Conservation (phyloP, 495 filamentous ascomycete species). For the Hyaloscypha finlandica region DNA sequence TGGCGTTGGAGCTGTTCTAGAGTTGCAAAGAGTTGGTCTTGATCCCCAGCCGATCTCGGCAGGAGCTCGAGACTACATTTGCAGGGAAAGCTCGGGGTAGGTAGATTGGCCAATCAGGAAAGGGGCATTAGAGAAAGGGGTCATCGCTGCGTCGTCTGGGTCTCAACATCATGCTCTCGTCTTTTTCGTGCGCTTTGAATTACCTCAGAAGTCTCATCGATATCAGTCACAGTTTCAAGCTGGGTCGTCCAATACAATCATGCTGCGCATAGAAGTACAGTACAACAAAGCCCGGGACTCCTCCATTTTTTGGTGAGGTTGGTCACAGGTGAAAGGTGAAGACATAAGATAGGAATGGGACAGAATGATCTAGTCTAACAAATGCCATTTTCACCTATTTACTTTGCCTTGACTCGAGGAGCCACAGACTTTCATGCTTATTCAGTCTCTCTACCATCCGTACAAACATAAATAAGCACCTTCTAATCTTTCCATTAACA, state of each 20-base stretch:
- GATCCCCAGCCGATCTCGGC: background rate
- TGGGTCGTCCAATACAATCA: no score
- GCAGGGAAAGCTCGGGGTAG: background rate
- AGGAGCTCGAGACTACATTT: background rate
- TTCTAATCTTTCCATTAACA: background rate
- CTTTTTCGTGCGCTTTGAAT: no score
- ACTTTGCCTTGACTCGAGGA: background rate
- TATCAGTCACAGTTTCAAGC: no score
- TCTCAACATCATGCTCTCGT: no score
- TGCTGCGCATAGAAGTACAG: no score
- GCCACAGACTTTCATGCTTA: background rate
- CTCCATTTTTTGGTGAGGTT: no score
- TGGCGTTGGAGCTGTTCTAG: background rate
- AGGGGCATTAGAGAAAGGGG: background rate
- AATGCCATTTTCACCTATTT: slow-evolving; percentile 2
- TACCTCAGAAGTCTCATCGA: no score
- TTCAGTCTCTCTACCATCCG: background rate
- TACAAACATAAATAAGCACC: background rate
- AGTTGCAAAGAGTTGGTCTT: background rate
- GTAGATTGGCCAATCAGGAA: background rate
- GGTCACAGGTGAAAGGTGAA: no score
- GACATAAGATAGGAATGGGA: no score
- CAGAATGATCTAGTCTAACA: background rate
- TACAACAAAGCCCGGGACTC: no score
- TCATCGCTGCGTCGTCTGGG: no score